Evolutionary conservation across 2,329 filamentous ascomycete species (phyloP).

Genomic region (Fusarium haematococcum): DNA sequence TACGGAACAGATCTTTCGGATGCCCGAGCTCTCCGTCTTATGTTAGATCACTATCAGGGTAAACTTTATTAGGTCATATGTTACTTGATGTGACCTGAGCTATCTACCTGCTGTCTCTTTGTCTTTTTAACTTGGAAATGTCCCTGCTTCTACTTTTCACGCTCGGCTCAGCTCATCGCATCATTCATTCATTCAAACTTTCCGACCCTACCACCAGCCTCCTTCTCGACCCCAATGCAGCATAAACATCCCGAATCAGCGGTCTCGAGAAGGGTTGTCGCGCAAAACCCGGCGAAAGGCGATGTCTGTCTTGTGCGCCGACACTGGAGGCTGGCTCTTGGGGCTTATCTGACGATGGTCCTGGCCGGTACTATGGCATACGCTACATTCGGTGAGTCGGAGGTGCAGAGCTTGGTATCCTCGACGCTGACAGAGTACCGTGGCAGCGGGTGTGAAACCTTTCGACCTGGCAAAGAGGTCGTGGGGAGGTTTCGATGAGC

Average conservation of each 20-base stretch:
- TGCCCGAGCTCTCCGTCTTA: background rate
- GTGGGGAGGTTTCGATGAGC: constrained; percentile 34
- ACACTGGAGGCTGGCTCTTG: background rate
- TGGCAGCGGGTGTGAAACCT: background rate
- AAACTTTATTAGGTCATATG: background rate
- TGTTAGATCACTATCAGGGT: background rate
- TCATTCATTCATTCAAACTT: background rate
- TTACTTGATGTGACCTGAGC: background rate
- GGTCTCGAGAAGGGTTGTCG: background rate
- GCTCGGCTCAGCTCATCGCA: background rate
- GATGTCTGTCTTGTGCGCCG: background rate
- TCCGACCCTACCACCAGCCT: background rate
- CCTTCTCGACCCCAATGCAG: background rate
- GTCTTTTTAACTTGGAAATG: background rate
- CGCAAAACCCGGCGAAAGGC: background rate
- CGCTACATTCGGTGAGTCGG: background rate
- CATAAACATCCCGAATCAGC: background rate
- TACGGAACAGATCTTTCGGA: background rate
- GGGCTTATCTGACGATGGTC: background rate
- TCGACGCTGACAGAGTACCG: background rate
- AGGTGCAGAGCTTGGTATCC: background rate
- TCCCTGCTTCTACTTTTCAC: background rate
- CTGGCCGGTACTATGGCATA: background rate
- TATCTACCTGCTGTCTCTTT: background rate
- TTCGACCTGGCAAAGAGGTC: background rate